These are phyloP conservation scores for Boletus tylopilopsis DNA, from an alignment of 768 basidiomycete species.

Conservation along the genomic window DNA sequence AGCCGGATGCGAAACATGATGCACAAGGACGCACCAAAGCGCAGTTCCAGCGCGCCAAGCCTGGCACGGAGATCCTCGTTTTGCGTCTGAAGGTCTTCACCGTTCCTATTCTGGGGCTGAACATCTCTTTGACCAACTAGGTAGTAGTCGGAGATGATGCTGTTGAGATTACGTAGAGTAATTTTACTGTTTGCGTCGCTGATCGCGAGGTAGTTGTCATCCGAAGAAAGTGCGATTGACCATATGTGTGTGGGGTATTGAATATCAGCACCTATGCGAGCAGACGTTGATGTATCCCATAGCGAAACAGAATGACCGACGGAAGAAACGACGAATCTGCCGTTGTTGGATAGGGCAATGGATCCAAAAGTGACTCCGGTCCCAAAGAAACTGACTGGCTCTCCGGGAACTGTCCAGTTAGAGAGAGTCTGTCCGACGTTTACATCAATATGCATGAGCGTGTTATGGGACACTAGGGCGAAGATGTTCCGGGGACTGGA, in stretches of 20 bases:
- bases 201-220: neutral
- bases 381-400: too few species aligned
- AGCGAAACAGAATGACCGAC: neutral
- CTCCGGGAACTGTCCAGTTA: neutral
- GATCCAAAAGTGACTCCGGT: neutral
- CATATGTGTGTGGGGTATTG: neutral
- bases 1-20: neutral
- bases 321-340: neutral
- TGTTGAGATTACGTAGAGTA: neutral
- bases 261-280: neutral
- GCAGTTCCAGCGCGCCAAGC: neutral
- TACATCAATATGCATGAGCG: neutral
- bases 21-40: neutral
- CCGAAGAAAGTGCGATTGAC: conserved; percentile 2
- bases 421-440: neutral
- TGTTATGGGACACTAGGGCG: neutral
- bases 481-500: neutral
- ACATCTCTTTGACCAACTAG: neutral
- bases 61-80: too few species aligned
- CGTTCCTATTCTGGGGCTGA: too few species aligned
- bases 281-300: neutral
- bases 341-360: neutral
- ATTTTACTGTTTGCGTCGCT: neutral
- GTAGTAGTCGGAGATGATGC: neutral
- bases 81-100: neutral